These are phyloP conservation scores for Diaporthe sp. DNA, from an alignment of 2,329 filamentous ascomycete species.

Conservation along the genomic window DNA sequence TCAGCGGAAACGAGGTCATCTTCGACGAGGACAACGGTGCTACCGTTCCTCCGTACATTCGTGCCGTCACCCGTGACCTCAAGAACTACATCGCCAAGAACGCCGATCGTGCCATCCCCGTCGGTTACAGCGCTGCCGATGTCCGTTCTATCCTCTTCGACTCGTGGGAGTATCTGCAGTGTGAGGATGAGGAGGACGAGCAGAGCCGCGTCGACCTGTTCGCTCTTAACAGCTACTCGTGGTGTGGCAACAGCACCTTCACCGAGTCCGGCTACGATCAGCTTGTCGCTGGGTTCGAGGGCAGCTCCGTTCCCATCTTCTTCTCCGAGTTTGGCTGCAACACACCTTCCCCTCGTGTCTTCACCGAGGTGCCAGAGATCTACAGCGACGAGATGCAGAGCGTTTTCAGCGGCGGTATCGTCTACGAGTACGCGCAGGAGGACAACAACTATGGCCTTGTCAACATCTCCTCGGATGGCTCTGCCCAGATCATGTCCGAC, in stretches of 20 bases:
- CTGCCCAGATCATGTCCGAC: conserved; percentile 71
- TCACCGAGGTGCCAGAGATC: conserved; percentile 80
- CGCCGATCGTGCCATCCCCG: conserved; percentile 75
- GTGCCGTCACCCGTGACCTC: conserved; percentile 82
- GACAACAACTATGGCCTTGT: conserved; percentile 76
- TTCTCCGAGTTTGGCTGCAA: conserved; percentile 89
- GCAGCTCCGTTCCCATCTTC: conserved; percentile 79
- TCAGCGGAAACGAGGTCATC: conserved; percentile 85
- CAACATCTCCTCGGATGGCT: conserved; percentile 68
- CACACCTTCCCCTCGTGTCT: conserved; percentile 75
- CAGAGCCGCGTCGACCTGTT: conserved; percentile 80
- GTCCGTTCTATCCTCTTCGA: conserved; percentile 80
- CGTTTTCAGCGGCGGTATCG: conserved; percentile 80
- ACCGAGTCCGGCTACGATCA: conserved; percentile 66
- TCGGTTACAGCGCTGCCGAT: conserved; percentile 86
- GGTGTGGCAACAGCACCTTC: conserved; percentile 70
- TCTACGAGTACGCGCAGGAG: conserved; percentile 86
- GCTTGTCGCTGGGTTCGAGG: conserved; percentile 73
- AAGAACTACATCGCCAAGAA: conserved; percentile 85
- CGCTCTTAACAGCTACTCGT: conserved; percentile 81
- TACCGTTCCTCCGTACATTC: conserved; percentile 76
- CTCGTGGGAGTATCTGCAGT: conserved; percentile 82
- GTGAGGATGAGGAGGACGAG: conserved; percentile 64
- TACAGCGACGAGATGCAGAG: conserved; percentile 78
- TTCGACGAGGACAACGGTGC: conserved; percentile 72